Evolutionary conservation across 352 stramenopile genomes (phyloP), one percentile per base, ranked within the genome.

Genomic region (Thalassiosira ordinaria): DNA sequence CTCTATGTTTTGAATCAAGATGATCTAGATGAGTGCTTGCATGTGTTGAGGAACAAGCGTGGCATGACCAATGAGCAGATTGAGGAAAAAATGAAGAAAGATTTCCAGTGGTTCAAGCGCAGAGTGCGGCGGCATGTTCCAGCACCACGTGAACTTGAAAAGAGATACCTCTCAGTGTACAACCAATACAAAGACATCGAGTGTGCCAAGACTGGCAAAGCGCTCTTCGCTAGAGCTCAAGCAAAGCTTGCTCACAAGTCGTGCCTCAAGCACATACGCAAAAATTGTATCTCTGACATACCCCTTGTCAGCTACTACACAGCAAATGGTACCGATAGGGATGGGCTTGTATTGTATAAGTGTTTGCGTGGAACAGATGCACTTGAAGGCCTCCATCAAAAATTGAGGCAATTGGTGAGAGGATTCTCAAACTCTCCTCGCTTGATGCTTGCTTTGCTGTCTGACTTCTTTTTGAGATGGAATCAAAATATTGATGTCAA

Each of bases 401-500:
- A 78, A 37, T 26, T 78, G 33, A 18, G 60, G 1, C 68, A 78
- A 49, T 18, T 78, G 0, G 46, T 78, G 0, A 24, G 68, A 37
- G 68, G 68, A 26, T 78, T 78, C 18, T 57, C 44, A 16, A 71
- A 47, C 4, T 78, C 68, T 16, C 68, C 68, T 22, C 29, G 68
- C 2, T 62, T 71, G n/a, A 69, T 78, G 57, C 24, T 35, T 13
- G 68, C 68, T 9, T 20, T 78, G 4, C 20, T 78, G 14, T 56
- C 57, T 22, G 57, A 62, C 1, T 78, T 53, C 22, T 49, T 78
- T 1, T 18, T 35, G 0, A 39, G 14, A 24, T 78, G 68, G 68
- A 78, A 78, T 20, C 68, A 78, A 37, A 55, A 66, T 1, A 78
- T 78, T 64, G 68, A 78, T 11, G 47, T 78, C 1, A 22, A 70